These are phyloP conservation scores for Talaromyces nanjingensis DNA, from an alignment of 495 filamentous ascomycete genomes.

Conservation along the genomic window DNA sequence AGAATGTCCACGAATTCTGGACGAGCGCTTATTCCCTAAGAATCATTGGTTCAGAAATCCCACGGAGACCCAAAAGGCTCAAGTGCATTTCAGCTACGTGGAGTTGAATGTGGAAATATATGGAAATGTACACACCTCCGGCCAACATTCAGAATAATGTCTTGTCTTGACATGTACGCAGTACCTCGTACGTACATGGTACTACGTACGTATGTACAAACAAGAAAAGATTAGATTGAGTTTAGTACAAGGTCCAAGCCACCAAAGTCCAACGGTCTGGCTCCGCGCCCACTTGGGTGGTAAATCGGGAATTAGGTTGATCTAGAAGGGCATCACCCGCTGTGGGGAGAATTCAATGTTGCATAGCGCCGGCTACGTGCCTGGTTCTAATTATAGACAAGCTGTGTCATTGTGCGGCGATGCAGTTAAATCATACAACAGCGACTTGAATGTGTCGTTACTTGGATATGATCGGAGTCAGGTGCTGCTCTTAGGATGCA, in stretches of 20 bases:
- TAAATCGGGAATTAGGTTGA: background rate
- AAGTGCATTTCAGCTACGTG: background rate
- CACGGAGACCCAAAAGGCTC: background rate
- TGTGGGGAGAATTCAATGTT: background rate
- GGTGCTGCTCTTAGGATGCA: background rate
- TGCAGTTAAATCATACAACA: background rate
- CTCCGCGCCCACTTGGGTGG: background rate
- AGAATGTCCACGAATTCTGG: background rate
- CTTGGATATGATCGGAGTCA: background rate
- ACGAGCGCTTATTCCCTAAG: background rate
- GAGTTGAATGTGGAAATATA: background rate
- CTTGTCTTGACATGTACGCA: background rate
- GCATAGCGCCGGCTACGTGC: background rate
- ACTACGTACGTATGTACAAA: background rate
- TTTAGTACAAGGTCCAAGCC: background rate
- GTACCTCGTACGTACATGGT: background rate
- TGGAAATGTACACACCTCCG: background rate
- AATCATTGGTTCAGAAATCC: background rate
- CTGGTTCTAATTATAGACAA: slow-evolving; percentile 1
- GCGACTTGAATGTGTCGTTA: background rate
- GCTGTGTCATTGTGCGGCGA: background rate
- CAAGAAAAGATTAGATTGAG: background rate
- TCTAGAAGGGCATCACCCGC: background rate
- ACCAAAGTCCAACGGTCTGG: background rate
- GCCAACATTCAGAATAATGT: background rate